Percentiles rank a stretch among this genome's conserved stretches.
phyloP scores from a whole-genome alignment of 441 rosid species.

The Viola pubescens region DNA sequence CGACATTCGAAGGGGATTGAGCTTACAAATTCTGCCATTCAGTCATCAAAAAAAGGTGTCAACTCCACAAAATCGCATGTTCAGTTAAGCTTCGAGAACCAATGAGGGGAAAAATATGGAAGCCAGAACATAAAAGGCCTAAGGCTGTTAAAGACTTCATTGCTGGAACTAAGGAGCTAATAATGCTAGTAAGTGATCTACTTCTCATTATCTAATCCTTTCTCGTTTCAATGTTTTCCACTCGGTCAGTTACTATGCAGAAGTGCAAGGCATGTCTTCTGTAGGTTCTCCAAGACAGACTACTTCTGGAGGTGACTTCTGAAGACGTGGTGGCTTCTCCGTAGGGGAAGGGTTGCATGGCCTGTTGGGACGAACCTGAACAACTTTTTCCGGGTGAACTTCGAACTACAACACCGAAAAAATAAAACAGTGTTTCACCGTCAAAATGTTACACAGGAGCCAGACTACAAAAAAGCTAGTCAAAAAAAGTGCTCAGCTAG shows the following conservation, averaged over 20 bases:
- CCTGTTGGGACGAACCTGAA: conserved; percentile 57
- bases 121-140: conserved; percentile 4
- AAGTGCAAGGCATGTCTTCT: conserved; percentile 63
- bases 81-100: conserved; percentile 5
- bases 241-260: conserved; percentile 39
- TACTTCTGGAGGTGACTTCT: conserved; percentile 37
- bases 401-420: conserved; percentile 51
- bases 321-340: conserved; percentile 33
- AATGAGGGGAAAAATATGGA: background rate
- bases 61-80: background rate
- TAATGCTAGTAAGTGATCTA: conserved; percentile 5
- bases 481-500: conserved; percentile 1
- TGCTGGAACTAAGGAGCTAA: conserved; percentile 3
- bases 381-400: conserved; percentile 37
- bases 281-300: conserved; percentile 25
- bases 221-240: background rate
- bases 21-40: background rate
- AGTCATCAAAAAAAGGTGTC: background rate
- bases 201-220: background rate
- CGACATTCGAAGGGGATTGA: background rate
- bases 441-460: background rate
- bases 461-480: background rate
- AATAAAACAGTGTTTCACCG: conserved; percentile 5
- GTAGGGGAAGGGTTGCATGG: conserved; percentile 47
- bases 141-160: background rate